phyloP scores from a whole-genome alignment of 257 asterid genomes.

The Solanum ossicruentum region DNA sequence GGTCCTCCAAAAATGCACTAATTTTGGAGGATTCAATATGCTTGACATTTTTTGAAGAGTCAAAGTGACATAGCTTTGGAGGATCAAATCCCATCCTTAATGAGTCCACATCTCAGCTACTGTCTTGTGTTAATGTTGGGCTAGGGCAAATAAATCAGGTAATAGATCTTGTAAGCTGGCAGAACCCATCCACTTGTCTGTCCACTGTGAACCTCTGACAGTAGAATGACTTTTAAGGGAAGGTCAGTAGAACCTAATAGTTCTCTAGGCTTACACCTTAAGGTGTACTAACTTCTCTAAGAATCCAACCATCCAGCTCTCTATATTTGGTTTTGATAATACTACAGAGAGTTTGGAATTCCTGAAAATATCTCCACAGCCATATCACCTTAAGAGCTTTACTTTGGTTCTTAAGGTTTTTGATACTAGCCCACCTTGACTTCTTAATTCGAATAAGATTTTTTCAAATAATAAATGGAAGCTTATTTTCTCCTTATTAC shows the following conservation, averaged over 20 bases:
- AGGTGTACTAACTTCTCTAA: neutral
- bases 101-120: neutral
- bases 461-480: neutral
- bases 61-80: neutral
- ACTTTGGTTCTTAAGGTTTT: neutral
- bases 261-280: neutral
- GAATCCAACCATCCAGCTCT: neutral
- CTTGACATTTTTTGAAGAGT: neutral
- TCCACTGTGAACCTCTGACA: neutral
- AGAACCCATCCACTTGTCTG: neutral
- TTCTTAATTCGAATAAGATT: neutral
- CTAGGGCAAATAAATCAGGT: neutral
- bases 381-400: neutral
- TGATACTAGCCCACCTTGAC: neutral
- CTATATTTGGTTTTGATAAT: neutral
- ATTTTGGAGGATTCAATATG: neutral
- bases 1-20: neutral
- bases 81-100: neutral
- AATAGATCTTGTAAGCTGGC: neutral
- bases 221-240: neutral
- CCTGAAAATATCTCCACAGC: neutral
- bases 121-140: neutral
- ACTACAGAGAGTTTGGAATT: neutral
- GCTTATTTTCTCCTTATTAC: neutral
- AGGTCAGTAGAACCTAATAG: neutral